A percentile compares a stretch with the other conserved stretches of the same genome.
Evolutionary conservation across 2,329 filamentous ascomycete species (phyloP).

Genomic region (Paraphoma sp.): DNA sequence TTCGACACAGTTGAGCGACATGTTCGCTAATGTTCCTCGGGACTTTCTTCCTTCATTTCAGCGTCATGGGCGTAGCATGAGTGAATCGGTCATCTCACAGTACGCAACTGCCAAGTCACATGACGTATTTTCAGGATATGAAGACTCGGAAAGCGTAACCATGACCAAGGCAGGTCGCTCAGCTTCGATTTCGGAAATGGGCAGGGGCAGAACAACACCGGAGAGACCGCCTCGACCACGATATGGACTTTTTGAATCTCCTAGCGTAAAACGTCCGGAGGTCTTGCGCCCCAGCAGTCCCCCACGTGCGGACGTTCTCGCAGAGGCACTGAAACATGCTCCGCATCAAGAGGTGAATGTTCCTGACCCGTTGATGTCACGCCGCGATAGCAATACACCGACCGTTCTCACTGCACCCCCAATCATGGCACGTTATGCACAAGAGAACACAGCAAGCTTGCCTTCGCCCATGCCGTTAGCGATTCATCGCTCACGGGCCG

Average conservation of each 20-base stretch:
- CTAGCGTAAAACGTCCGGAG: background rate
- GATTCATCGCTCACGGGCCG: constrained; percentile 14
- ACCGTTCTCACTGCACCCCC: background rate
- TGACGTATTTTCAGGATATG: constrained; percentile 8
- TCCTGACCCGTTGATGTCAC: background rate
- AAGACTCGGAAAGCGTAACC: background rate
- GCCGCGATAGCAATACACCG: background rate
- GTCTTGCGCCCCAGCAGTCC: constrained; percentile 8
- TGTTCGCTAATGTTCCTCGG: constrained; percentile 34
- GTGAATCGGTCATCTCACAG: constrained; percentile 30
- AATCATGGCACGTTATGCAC: background rate
- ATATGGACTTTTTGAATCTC: constrained; percentile 29
- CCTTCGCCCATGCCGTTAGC: constrained; percentile 1
- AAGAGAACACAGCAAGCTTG: background rate
- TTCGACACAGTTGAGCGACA: constrained; percentile 27
- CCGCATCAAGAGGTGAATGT: constrained; percentile 5
- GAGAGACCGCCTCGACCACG: constrained; percentile 33
- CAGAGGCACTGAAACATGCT: constrained; percentile 30
- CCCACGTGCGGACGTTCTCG: constrained; percentile 27
- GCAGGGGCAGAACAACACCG: constrained; percentile 24
- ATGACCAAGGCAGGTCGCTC: constrained; percentile 12
- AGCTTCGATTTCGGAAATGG: constrained; percentile 17
- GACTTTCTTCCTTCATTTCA: constrained; percentile 25
- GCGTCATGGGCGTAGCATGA: constrained; percentile 30
- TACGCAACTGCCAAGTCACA: constrained; percentile 18